Base-by-base conservation (phyloP, 139 green algal species). In the Ettlia oleoabundans region DNA sequence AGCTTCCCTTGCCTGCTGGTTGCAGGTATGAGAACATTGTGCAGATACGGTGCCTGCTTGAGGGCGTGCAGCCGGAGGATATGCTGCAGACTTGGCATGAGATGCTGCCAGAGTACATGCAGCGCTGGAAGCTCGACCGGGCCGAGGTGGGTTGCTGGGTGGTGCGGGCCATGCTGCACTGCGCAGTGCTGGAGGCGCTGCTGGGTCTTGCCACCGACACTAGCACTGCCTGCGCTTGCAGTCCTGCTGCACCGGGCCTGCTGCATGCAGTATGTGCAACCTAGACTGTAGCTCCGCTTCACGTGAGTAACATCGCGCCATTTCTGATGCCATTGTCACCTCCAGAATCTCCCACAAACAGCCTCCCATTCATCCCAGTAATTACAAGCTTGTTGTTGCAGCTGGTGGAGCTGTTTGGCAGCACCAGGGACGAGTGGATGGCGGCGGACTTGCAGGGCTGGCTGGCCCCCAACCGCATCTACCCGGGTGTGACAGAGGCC, bases 11-110 rank as follows among this genome's bases (percentile, higher is more conserved):
- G 30, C 19, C 22, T 69, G 40, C 8, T 1, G n/a, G 10, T 0
- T 67, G 71, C 84, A 97, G 94, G 74, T 99, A 98, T 85, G 97
- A 99, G 82, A 99, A 99, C 86, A 87, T 99, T 22, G 88, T 99
- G 13, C 94, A 98, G 81, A 93, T 98, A 10, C 86, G 95, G 22
- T 94, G 89, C 68, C 79, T 98, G 82, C 90, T 96, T 37, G 95
- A 98, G 82, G 93, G 93, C 22, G 85, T 94, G 3, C 63, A n/a
- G 21, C 78, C 89, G 6, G 75, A 95, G 6, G 89, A 97, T 6
- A 96, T 98, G 86, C 88, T 98, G 76, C 67, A 82, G 2, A 63
- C 73, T 30, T 98, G 95, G 95, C 86, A 91, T 8, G 81, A 75
- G 2, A 58, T 98, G 72, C 87, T 98, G 76, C 86, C 90, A 1